phyloP scores from a whole-genome alignment of 139 green algal genomes.

The Chlamydomonas sp. region DNA sequence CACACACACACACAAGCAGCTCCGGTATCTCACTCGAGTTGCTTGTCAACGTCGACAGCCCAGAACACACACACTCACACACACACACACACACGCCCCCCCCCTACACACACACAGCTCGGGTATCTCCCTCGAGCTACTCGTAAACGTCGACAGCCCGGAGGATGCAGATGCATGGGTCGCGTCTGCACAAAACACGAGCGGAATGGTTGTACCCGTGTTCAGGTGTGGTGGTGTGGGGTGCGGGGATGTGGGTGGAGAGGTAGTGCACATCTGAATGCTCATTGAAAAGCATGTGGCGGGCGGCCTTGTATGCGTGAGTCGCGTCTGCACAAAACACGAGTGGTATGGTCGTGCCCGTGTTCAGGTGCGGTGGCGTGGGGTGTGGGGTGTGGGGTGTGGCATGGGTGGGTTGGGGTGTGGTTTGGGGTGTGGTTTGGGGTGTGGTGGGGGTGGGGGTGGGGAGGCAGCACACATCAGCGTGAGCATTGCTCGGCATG shows the following conservation, averaged over 20 bases:
- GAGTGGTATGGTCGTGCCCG: constrained; percentile 15
- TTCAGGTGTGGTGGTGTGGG: not conserved
- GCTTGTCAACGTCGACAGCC: too few species aligned
- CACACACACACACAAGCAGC: too few species aligned
- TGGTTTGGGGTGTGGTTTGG: too few species aligned
- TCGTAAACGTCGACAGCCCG: constrained; percentile 32
- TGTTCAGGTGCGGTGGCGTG: not conserved
- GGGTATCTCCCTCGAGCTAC: too few species aligned
- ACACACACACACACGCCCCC: too few species aligned
- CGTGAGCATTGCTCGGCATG: not conserved
- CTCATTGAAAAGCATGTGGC: not conserved
- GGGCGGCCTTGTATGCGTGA: constrained; percentile 1
- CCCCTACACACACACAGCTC: too few species aligned
- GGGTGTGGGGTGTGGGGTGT: too few species aligned
- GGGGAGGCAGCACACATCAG: not conserved
- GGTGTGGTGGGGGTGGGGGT: not conserved
- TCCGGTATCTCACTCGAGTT: too few species aligned
- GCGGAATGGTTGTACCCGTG: constrained; percentile 17
- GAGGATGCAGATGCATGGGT: constrained; percentile 15
- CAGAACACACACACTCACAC: too few species aligned
- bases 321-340: not conserved
- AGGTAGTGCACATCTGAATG: not conserved
- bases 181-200: not conserved
- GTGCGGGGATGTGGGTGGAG: not conserved
- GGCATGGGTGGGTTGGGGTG: too few species aligned